A percentile compares a stretch with the other conserved stretches of the same genome.
These are phyloP conservation scores for Solanum stenotomum DNA, from an alignment of 257 asterid species.

Conservation along the genomic window DNA sequence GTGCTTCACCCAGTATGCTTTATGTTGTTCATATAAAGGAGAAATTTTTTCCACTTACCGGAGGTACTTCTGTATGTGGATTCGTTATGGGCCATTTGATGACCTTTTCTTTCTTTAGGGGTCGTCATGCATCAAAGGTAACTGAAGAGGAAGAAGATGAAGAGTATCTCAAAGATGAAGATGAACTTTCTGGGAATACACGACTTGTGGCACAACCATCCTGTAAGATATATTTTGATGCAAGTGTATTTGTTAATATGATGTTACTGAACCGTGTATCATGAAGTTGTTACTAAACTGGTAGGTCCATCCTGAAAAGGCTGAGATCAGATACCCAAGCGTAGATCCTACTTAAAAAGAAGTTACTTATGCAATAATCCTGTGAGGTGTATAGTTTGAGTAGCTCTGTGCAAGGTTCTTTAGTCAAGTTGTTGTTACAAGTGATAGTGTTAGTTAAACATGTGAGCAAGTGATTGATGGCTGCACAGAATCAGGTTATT, in stretches of 20 bases:
- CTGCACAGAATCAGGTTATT: not conserved
- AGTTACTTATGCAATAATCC: not conserved
- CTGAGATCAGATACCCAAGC: not conserved
- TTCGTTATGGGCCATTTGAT: not conserved
- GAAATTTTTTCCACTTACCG: no score
- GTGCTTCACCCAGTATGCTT: not conserved
- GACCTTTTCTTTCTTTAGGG: constrained; percentile 35
- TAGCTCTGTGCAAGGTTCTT: not conserved
- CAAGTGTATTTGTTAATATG: not conserved
- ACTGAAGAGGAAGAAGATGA: constrained; percentile 99
- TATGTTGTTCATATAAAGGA: not conserved
- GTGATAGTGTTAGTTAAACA: not conserved
- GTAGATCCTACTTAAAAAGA: not conserved
- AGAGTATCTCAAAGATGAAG: constrained; percentile 88
- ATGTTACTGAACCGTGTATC: not conserved
- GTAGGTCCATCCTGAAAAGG: not conserved
- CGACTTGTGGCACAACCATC: constrained; percentile 91
- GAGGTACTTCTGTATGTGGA: not conserved
- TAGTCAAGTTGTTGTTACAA: not conserved
- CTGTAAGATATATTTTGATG: constrained; percentile 43
- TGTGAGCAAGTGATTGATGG: not conserved
- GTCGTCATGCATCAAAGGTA: constrained; percentile 95
- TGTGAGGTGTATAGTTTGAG: not conserved
- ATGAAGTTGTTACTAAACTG: not conserved
- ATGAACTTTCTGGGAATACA: constrained; percentile 64